Base-by-base conservation (phyloP, 2,329 filamentous ascomycete species). In the Stromatinia cepivora region DNA sequence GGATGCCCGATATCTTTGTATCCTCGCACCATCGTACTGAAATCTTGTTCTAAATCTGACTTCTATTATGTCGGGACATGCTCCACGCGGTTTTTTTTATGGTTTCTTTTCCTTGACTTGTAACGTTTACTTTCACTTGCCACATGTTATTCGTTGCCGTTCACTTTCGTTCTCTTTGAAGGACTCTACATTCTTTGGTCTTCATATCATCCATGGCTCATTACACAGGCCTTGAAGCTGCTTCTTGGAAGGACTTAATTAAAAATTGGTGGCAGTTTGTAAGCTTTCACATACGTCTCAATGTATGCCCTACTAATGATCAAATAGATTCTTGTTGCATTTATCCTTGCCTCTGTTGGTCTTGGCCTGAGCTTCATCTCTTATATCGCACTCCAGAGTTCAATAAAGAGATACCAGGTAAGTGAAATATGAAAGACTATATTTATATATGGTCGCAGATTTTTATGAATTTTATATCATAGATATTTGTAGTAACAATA, bases 221-320 rank as follows among this genome's bases (percentile, higher is more conserved):
- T 45, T 73, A 73, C 46, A 72, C 72, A 54, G 72, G 74, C 71
- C 71, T 76, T 63, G 66, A 75, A 67, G 74, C 73, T 63, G 70
- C 66, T 66, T 68, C 70, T 57, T 73, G 71, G 71, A 62, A 70
- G 68, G 59, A 72, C 39, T 64, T 76, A 46, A 66, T 73, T 59
- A 71, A 72, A 69, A 28, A 72, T 66, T 76, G 75, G 75, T 76
- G 73, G 74, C 73, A 75, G 59, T 74, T 73, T 67, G 75, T 76
- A 72, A 68, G 69, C 17, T 42, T 17, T 48, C 58, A n/a, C 31
- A 66, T 46, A 57, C 39, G 13, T 53, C 20, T n/a, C 54, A 22
- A n/a, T 58, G 22, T 39, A 53, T 56, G 56, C 66, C 54, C 45
- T 70, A 46, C 71, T 75, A 68, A 73, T 70, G 15, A n/a, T 53